Evolutionary conservation across 768 basidiomycete species (phyloP).

Genomic region (Crepidotus variabilis): DNA sequence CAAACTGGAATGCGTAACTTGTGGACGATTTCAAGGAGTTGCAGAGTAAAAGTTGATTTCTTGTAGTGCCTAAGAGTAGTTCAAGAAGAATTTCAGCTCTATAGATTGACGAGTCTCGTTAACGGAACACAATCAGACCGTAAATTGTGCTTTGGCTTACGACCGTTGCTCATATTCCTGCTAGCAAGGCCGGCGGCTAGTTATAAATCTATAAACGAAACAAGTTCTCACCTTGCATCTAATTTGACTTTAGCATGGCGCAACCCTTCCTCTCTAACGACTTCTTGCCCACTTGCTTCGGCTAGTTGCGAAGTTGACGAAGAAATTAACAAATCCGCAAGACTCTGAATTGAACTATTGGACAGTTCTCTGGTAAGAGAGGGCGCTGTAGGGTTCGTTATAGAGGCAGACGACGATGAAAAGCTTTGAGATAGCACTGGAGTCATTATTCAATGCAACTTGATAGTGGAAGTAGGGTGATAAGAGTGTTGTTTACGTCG

Average conservation of each 20-base stretch:
- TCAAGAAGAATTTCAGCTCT: conserved; percentile 13
- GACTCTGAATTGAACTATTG: conserved; percentile 28
- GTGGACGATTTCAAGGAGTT: conserved; percentile 53
- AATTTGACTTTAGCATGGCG: conserved; percentile 52
- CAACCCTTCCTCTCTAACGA: conserved; percentile 55
- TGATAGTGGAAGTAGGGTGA: conserved; percentile 10
- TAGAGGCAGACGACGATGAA: conserved; percentile 10
- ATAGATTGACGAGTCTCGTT: conserved; percentile 5
- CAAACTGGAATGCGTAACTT: conserved; percentile 58
- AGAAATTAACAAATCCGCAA: conserved; percentile 25
- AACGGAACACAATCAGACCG: conserved; percentile 26
- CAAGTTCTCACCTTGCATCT: conserved; percentile 64
- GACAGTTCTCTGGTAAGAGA: conserved; percentile 25
- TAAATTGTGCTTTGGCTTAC: conserved; percentile 18
- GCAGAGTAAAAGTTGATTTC: conserved; percentile 47
- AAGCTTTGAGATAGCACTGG: conserved; percentile 13
- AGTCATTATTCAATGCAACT: conserved; percentile 4
- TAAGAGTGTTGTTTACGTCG: not conserved
- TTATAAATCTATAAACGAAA: conserved; percentile 14
- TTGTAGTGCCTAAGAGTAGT: conserved; percentile 57
- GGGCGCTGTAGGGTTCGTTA: conserved; percentile 10
- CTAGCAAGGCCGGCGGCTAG: conserved; percentile 29
- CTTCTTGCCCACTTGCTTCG: conserved; percentile 32
- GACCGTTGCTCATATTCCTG: conserved; percentile 24
- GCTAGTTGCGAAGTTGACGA: conserved; percentile 29